These are phyloP conservation scores for Trichomonas vaginalis DNA, from an alignment of 208 protist genomes.

Conservation along the genomic window DNA sequence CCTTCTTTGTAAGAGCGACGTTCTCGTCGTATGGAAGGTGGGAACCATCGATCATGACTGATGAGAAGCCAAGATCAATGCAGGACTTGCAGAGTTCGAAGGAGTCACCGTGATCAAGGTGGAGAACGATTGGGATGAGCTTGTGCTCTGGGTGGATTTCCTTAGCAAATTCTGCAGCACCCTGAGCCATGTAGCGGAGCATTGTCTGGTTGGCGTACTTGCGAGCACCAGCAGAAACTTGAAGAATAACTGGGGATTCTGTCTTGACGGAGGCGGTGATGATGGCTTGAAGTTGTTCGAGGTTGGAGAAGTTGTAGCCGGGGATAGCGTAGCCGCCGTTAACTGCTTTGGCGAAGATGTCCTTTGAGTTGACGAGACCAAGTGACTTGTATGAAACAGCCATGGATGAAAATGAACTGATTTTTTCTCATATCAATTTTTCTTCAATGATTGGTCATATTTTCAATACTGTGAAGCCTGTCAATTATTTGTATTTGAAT, in stretches of 20 bases:
- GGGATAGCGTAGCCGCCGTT: conserved; percentile 36
- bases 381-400: not conserved
- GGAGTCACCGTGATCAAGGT: conserved; percentile 38
- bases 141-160: conserved; percentile 24
- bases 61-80: conserved; percentile 39
- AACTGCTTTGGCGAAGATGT: conserved; percentile 29
- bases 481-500: no score
- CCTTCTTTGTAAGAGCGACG: conserved; percentile 38
- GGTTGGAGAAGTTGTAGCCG: conserved; percentile 42
- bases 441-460: no score
- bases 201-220: conserved; percentile 37
- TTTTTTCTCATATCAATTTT: no score
- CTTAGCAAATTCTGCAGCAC: conserved; percentile 28
- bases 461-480: no score
- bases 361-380: not conserved
- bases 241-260: conserved; percentile 42
- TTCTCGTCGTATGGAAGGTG: conserved; percentile 37
- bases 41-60: conserved; percentile 46
- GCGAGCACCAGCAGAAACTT: conserved; percentile 37
- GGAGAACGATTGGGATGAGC: conserved; percentile 30
- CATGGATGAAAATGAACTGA: not conserved
- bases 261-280: conserved; percentile 25
- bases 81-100: conserved; percentile 25
- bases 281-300: conserved; percentile 41
- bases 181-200: conserved; percentile 33